Evolutionary conservation across 2,329 filamentous ascomycete genomes (phyloP).

Genomic region (Laburnicola sp.): DNA sequence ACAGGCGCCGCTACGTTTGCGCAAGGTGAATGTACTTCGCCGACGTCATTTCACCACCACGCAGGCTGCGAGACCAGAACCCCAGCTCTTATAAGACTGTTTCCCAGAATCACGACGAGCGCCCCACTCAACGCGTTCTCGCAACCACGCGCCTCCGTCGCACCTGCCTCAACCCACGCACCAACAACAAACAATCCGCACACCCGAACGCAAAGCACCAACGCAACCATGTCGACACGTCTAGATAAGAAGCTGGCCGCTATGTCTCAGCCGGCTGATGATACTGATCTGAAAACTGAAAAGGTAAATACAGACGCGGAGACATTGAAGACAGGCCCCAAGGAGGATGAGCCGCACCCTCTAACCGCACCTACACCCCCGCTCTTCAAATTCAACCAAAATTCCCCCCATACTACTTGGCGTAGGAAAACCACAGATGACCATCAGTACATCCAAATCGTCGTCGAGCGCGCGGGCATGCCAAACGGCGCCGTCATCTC

Average conservation of each 20-base stretch:
- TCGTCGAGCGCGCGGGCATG: slow-evolving; percentile 5
- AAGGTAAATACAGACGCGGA: too few relatives aligned
- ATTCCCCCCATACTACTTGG: slow-evolving; percentile 1
- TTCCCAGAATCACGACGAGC: too few relatives aligned
- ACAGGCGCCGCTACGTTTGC: too few relatives aligned
- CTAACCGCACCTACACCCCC: background rate
- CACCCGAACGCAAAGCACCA: too few relatives aligned
- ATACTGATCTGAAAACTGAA: too few relatives aligned
- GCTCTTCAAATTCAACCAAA: slow-evolving; percentile 4
- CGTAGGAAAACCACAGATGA: background rate
- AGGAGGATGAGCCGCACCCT: too few relatives aligned
- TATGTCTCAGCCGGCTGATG: background rate
- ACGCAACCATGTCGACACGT: too few relatives aligned
- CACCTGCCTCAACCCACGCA: background rate
- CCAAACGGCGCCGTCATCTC: slow-evolving; percentile 9
- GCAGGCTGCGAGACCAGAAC: too few relatives aligned
- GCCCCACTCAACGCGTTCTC: background rate
- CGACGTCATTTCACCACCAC: background rate
- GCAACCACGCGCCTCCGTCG: background rate
- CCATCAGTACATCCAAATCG: slow-evolving; percentile 5
- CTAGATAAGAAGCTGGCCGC: background rate
- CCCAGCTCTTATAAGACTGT: too few relatives aligned
- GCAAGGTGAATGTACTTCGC: too few relatives aligned
- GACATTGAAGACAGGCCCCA: too few relatives aligned
- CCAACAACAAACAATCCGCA: background rate